phyloP scores from a whole-genome alignment of 371 early-diverging fungal species.

The Apophysomyces ossiformis region DNA sequence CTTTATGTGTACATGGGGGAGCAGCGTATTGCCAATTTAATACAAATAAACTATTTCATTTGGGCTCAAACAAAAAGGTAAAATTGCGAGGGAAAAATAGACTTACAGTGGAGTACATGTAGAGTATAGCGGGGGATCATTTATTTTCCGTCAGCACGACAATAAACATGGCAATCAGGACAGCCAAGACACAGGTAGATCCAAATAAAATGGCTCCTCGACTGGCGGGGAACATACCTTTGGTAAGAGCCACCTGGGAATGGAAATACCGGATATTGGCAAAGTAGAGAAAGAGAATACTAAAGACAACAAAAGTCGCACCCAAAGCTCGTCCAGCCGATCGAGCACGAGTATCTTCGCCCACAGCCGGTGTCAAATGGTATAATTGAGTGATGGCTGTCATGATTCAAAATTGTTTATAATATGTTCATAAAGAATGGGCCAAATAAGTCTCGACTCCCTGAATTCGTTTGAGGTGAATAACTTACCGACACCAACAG shows the following conservation, averaged over 20 bases:
- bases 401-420: no score
- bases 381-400: slow-evolving; percentile 76
- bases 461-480: neutral
- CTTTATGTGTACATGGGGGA: no score
- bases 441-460: no score
- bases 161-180: slow-evolving; percentile 54
- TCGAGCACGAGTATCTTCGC: slow-evolving; percentile 17
- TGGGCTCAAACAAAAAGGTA: no score
- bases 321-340: slow-evolving; percentile 55
- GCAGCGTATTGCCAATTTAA: no score
- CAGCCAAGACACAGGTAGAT: slow-evolving; percentile 47
- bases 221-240: slow-evolving; percentile 75
- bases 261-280: slow-evolving; percentile 78
- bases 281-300: slow-evolving; percentile 68
- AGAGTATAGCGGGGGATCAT: neutral
- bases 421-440: no score
- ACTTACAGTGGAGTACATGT: neutral
- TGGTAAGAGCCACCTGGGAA: slow-evolving; percentile 68
- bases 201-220: slow-evolving; percentile 65
- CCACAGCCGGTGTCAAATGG: slow-evolving; percentile 41
- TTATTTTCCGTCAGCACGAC: slow-evolving; percentile 21
- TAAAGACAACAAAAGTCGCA: slow-evolving; percentile 65
- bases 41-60: no score
- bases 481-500: slow-evolving; percentile 71
- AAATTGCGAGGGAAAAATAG: slow-evolving; percentile 9